Evolutionary conservation across 1,284 basidiomycete genomes (phyloP).

Genomic region (Sanghuangporus weigelae): DNA sequence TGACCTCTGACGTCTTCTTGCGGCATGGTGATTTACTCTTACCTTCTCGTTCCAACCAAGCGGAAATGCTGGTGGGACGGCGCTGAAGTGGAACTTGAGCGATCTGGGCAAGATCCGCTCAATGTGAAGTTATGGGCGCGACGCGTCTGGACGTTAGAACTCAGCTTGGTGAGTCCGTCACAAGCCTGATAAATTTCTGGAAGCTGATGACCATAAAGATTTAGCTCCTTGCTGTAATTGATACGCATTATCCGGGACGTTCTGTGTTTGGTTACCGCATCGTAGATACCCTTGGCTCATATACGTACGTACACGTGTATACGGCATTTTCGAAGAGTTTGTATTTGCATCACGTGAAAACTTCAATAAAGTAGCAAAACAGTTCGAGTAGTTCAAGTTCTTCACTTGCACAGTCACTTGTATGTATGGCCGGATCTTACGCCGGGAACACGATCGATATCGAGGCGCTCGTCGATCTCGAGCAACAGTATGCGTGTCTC

Average conservation of each 20-base stretch:
- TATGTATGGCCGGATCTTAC: neutral
- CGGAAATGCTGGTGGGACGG: conserved; percentile 99
- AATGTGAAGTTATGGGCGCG: conserved; percentile 91
- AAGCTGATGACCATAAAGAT: neutral
- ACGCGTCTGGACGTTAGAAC: conserved; percentile 97
- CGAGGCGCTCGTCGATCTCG: conserved; percentile 62
- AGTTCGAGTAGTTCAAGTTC: too few species aligned
- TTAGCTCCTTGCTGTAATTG: neutral
- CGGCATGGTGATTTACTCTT: conserved; percentile 12
- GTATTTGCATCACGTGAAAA: neutral
- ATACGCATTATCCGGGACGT: neutral
- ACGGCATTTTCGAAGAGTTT: neutral
- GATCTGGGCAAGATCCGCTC: conserved; percentile 44
- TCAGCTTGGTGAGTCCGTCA: conserved; percentile 74
- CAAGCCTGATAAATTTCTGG: neutral
- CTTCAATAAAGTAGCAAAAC: neutral
- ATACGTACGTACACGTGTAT: neutral
- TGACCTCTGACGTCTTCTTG: neutral
- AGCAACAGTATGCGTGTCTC: conserved; percentile 32
- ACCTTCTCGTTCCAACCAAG: conserved; percentile 43
- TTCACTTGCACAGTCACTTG: neutral
- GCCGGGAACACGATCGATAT: conserved; percentile 43
- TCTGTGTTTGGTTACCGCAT: neutral
- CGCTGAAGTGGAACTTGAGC: conserved; percentile 79
- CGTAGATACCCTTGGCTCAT: neutral